Evolutionary conservation across 495 filamentous ascomycete species (phyloP).

Genomic region (Physcia stellaris): DNA sequence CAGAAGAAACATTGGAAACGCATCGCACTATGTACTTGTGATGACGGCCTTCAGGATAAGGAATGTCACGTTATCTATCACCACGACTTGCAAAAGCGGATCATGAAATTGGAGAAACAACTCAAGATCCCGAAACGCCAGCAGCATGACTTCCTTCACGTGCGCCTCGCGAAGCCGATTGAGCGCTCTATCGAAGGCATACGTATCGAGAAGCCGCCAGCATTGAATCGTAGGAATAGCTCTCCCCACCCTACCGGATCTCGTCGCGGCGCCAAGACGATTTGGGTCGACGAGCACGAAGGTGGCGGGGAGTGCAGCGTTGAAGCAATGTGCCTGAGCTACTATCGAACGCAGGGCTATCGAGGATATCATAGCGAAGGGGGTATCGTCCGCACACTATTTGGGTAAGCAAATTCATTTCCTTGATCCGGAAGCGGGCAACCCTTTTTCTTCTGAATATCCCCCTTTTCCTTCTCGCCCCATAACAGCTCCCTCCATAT

Average conservation of each 20-base stretch:
- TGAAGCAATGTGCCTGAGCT: constrained; percentile 83
- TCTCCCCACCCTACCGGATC: constrained; percentile 16
- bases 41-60: constrained; percentile 71
- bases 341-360: constrained; percentile 74
- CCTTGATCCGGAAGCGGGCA: constrained; percentile 1
- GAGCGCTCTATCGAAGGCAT: constrained; percentile 66
- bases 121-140: constrained; percentile 72
- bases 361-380: constrained; percentile 92
- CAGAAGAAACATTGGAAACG: constrained; percentile 78
- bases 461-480: no score
- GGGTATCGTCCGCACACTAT: constrained; percentile 73
- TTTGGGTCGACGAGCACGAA: constrained; percentile 70
- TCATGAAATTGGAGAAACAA: constrained; percentile 74
- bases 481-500: no score
- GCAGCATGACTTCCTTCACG: constrained; percentile 88
- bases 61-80: constrained; percentile 86
- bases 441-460: not conserved
- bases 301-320: constrained; percentile 61
- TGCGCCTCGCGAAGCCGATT: constrained; percentile 55
- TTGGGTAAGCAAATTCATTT: constrained; percentile 12
- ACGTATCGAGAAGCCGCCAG: constrained; percentile 48
- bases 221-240: constrained; percentile 12
- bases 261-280: constrained; percentile 53
- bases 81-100: constrained; percentile 85
- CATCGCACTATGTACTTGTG: constrained; percentile 69